Evolutionary conservation across 2,329 filamentous ascomycete genomes (phyloP).

Genomic region (Corniculantispora saksenae): DNA sequence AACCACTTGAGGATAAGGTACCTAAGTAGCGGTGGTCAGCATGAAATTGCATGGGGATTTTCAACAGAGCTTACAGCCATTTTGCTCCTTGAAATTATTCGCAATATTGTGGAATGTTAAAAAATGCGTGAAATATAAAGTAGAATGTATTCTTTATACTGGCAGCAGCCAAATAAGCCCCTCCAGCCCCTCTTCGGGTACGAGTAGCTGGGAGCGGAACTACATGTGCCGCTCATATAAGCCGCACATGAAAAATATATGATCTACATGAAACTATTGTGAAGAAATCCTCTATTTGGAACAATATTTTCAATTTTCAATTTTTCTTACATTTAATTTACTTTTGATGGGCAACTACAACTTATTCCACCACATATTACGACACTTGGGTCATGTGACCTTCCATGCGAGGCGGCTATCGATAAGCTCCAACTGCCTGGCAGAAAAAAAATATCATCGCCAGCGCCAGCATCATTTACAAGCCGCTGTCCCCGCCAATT

Average conservation of each 20-base stretch:
- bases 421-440: conserved; percentile 9
- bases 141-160: too few relatives aligned
- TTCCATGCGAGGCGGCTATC: background rate
- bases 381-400: conserved; percentile 9
- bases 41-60: background rate
- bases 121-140: background rate
- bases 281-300: background rate
- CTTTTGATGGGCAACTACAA: background rate
- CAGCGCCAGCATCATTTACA: conserved; percentile 1
- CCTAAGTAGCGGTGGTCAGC: conserved; percentile 32
- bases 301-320: background rate
- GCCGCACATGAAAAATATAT: background rate
- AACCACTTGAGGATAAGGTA: conserved; percentile 70
- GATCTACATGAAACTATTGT: background rate
- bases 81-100: background rate
- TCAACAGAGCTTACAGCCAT: conserved; percentile 26
- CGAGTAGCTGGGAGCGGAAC: background rate
- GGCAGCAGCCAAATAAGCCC: background rate
- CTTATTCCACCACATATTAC: background rate
- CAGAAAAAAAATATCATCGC: conserved; percentile 14
- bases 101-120: background rate
- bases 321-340: background rate
- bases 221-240: background rate
- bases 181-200: conserved; percentile 3
- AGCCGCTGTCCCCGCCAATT: conserved; percentile 11